Evolutionary conservation across 2,329 filamentous ascomycete species (phyloP).

Genomic region (Penicillium sp.): DNA sequence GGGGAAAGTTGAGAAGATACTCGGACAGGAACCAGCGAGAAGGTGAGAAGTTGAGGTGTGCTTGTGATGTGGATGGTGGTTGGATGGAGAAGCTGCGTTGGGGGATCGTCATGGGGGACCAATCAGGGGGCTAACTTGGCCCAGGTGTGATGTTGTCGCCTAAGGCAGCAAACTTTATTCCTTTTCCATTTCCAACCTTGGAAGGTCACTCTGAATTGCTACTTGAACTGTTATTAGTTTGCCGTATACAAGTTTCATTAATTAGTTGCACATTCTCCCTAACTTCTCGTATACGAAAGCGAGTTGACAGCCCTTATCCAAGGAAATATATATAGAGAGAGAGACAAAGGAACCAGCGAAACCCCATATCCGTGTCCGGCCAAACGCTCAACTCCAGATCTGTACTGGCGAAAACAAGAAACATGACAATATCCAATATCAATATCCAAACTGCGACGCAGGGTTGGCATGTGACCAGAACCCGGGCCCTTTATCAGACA

Average conservation of each 20-base stretch:
- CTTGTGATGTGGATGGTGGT: constrained; percentile 5
- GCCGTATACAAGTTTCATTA: background rate
- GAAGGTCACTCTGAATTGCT: too few relatives aligned
- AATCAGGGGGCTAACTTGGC: background rate
- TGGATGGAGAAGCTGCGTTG: constrained; percentile 6
- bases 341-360: background rate
- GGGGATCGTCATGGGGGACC: constrained; percentile 1
- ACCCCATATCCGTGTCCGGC: background rate
- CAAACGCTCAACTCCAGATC: constrained; percentile 5
- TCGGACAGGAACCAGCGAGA: constrained; percentile 1
- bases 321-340: background rate
- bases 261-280: background rate
- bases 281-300: background rate
- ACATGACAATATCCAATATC: background rate
- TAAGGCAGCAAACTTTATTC: background rate
- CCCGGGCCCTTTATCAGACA: constrained; percentile 11
- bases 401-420: background rate
- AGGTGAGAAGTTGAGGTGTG: constrained; percentile 1
- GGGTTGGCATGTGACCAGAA: constrained; percentile 17
- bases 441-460: constrained; percentile 19
- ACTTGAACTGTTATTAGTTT: background rate
- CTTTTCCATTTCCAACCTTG: too few relatives aligned
- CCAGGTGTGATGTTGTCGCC: background rate
- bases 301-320: background rate
- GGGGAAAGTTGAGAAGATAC: background rate